Percentiles rank a stretch among this genome's conserved stretches.
Conservation (phyloP, 73 alveolate genomes). For the Breviolum minutum region DNA sequence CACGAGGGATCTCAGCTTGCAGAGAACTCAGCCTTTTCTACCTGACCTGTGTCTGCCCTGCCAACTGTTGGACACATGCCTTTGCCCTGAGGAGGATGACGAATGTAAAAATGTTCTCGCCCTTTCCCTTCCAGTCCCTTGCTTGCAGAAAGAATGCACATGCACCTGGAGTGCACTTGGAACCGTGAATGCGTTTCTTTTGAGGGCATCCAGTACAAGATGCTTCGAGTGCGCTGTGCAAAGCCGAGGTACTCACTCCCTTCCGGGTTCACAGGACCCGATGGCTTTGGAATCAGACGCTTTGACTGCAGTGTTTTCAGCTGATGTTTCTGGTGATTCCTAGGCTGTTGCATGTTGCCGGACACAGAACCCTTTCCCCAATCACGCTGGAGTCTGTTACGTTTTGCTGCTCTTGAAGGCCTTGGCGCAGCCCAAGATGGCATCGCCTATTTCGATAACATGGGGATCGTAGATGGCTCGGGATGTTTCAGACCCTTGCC, state of each 20-base stretch:
- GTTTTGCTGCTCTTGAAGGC: background rate
- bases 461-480: conserved; percentile 26
- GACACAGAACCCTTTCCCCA: background rate
- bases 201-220: no score
- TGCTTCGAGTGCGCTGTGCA: background rate
- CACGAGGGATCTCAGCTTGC: no score
- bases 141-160: no score
- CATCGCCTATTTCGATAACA: background rate
- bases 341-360: no score
- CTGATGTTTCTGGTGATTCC: background rate
- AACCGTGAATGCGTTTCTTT: no score
- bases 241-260: conserved; percentile 14
- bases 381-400: no score
- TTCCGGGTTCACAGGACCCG: background rate
- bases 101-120: background rate
- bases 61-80: no score
- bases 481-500: conserved; percentile 47
- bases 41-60: no score
- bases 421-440: conserved; percentile 49
- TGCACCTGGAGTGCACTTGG: no score
- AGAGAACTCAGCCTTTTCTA: no score
- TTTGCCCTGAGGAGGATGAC: background rate
- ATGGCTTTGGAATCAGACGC: background rate
- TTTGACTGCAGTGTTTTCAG: background rate
- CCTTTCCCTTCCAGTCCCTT: background rate